A percentile compares a stretch with the other conserved stretches of the same genome.
These are phyloP conservation scores for Annona squamosa DNA, from an alignment of 164 flowering plant species.

Conservation along the genomic window DNA sequence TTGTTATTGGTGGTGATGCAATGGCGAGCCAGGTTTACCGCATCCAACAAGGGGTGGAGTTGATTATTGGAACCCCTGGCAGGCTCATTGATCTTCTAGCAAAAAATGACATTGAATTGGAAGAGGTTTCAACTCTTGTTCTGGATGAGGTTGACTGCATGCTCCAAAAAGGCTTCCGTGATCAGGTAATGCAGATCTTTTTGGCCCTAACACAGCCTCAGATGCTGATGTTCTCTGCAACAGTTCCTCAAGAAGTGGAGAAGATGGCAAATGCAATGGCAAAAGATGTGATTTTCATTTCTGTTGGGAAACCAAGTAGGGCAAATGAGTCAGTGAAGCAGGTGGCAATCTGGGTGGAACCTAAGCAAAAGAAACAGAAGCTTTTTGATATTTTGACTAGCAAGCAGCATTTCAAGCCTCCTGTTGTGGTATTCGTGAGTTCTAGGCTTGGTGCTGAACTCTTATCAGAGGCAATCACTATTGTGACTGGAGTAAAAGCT, in stretches of 20 bases:
- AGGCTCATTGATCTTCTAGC: conserved; percentile 79
- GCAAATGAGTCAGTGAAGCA: conserved; percentile 72
- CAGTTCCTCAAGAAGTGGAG: conserved; percentile 61
- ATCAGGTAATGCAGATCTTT: conserved; percentile 84
- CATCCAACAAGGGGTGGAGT: conserved; percentile 65
- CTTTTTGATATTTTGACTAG: conserved; percentile 78
- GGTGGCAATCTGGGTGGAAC: conserved; percentile 77
- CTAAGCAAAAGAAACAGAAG: conserved; percentile 82
- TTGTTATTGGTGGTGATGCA: conserved; percentile 92
- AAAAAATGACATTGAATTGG: conserved; percentile 68
- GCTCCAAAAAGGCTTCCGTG: conserved; percentile 82
- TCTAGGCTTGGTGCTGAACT: conserved; percentile 90
- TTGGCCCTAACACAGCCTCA: conserved; percentile 69
- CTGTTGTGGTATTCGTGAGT: conserved; percentile 78
- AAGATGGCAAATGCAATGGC: conserved; percentile 52
- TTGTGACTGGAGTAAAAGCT: conserved; percentile 58
- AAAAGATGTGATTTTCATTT: conserved; percentile 38
- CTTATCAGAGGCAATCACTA: conserved; percentile 62
- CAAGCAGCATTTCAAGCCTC: conserved; percentile 79
- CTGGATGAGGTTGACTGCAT: conserved; percentile 94
- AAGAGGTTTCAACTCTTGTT: conserved; percentile 51
- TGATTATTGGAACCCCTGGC: conserved; percentile 88
- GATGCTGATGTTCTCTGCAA: conserved; percentile 81
- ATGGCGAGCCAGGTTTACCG: conserved; percentile 77
- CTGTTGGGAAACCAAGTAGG: conserved; percentile 53